phyloP scores from a whole-genome alignment of 2,329 filamentous ascomycete genomes.

The Sphaerulina musiva region DNA sequence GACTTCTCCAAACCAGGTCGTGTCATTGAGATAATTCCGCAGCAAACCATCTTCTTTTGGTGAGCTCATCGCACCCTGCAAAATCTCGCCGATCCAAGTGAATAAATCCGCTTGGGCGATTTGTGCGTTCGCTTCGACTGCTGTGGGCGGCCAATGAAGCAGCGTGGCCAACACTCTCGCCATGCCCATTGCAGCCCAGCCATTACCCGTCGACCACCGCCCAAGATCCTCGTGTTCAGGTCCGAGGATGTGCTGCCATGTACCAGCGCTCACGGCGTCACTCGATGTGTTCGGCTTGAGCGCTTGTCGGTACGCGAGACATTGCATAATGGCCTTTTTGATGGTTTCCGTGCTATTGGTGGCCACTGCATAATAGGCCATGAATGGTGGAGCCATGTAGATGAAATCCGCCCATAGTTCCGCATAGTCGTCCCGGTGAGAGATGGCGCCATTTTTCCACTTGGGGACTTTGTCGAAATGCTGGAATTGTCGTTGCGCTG shows the following conservation, averaged over 20 bases:
- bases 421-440: conserved; percentile 39
- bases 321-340: conserved; percentile 37
- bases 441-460: conserved; percentile 39
- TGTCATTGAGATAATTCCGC: conserved; percentile 16
- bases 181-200: conserved; percentile 45
- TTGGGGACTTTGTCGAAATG: conserved; percentile 39
- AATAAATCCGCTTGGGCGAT: conserved; percentile 25
- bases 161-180: conserved; percentile 43
- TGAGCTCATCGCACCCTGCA: conserved; percentile 33
- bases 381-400: conserved; percentile 46
- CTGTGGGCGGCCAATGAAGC: conserved; percentile 10
- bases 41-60: conserved; percentile 24
- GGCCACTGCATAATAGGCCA: conserved; percentile 43
- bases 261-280: conserved; percentile 23
- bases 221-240: conserved; percentile 33
- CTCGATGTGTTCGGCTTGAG: conserved; percentile 27
- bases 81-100: conserved; percentile 35
- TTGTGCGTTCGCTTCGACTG: conserved; percentile 4
- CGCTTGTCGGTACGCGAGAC: conserved; percentile 39
- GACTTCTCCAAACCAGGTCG: conserved; percentile 43
- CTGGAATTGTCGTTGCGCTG: conserved; percentile 38
- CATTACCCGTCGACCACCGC: conserved; percentile 47
- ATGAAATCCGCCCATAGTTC: conserved; percentile 48
- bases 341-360: conserved; percentile 33
- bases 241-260: conserved; percentile 45